These are phyloP conservation scores for Aethionema arabicum DNA, from an alignment of 345 rosid species.

Conservation along the genomic window DNA sequence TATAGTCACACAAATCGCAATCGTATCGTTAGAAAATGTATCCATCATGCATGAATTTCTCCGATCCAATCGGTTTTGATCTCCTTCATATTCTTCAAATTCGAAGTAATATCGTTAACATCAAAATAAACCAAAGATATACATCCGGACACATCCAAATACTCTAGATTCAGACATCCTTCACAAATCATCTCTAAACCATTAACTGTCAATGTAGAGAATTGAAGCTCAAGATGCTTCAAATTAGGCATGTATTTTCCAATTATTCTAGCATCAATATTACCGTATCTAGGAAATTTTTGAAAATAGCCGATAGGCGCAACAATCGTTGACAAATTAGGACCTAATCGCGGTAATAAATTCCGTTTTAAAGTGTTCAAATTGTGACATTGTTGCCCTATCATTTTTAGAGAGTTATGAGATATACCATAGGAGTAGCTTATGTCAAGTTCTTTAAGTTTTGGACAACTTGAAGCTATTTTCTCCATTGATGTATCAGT, in stretches of 20 bases:
- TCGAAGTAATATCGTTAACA: constrained; percentile 33
- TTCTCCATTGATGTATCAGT: constrained; percentile 61
- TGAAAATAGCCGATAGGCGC: constrained; percentile 60
- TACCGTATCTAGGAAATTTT: constrained; percentile 66
- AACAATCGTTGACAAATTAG: constrained; percentile 48
- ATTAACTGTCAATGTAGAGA: constrained; percentile 49
- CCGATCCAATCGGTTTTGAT: constrained; percentile 60
- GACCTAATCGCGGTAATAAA: constrained; percentile 52
- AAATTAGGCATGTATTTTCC: constrained; percentile 57
- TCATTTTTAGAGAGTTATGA: constrained; percentile 51
- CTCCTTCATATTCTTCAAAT: constrained; percentile 50
- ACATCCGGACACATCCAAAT: constrained; percentile 63
- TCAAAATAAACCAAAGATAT: constrained; percentile 51
- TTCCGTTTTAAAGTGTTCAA: constrained; percentile 59
- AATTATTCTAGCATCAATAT: constrained; percentile 55
- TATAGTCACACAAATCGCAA: no score
- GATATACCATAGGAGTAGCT: constrained; percentile 75
- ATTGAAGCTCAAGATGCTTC: constrained; percentile 56
- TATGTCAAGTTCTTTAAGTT: constrained; percentile 58
- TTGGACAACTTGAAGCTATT: constrained; percentile 52
- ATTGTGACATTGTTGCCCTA: constrained; percentile 56
- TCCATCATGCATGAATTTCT: constrained; percentile 49
- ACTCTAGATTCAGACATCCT: constrained; percentile 54
- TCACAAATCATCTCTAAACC: constrained; percentile 54
- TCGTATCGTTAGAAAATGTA: no score